Percentiles rank a stretch among this genome's conserved stretches.
These are phyloP conservation scores for Solanum peruvianum DNA, from an alignment of 257 asterid species.

Conservation along the genomic window DNA sequence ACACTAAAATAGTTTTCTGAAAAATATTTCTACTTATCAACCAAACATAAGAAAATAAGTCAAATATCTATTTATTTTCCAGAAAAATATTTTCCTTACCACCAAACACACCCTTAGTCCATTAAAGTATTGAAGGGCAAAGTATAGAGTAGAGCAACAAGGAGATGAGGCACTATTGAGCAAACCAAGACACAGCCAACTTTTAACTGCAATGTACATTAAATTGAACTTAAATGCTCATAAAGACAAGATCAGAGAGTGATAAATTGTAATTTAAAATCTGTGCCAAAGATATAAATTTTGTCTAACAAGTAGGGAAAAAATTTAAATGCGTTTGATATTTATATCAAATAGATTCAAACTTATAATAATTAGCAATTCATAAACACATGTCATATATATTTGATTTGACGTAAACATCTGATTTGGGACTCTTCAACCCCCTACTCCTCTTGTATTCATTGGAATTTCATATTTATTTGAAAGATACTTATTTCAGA, in stretches of 20 bases:
- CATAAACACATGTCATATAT: not conserved
- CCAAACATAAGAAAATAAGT: no score
- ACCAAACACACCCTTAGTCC: no score
- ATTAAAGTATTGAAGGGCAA: not conserved
- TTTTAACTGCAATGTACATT: slow-evolving; percentile 13
- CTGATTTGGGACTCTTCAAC: not conserved
- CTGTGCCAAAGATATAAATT: not conserved
- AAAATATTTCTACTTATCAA: no score
- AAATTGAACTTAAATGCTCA: not conserved
- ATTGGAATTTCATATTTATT: not conserved
- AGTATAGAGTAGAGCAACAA: not conserved
- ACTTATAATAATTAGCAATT: no score
- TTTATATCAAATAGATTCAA: not conserved
- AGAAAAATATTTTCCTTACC: no score
- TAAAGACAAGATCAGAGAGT: not conserved
- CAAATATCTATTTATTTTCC: no score
- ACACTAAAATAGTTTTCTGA: no score
- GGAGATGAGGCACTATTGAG: slow-evolving; percentile 41
- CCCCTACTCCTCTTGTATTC: not conserved
- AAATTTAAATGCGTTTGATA: no score
- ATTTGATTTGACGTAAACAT: not conserved
- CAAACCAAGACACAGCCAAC: slow-evolving; percentile 41
- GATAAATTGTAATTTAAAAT: not conserved
- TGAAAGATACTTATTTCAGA: no score
- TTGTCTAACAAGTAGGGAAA: not conserved